These are phyloP conservation scores for Diutina scorzettiae DNA, from an alignment of 1,139 yeast species.

Conservation along the genomic window DNA sequence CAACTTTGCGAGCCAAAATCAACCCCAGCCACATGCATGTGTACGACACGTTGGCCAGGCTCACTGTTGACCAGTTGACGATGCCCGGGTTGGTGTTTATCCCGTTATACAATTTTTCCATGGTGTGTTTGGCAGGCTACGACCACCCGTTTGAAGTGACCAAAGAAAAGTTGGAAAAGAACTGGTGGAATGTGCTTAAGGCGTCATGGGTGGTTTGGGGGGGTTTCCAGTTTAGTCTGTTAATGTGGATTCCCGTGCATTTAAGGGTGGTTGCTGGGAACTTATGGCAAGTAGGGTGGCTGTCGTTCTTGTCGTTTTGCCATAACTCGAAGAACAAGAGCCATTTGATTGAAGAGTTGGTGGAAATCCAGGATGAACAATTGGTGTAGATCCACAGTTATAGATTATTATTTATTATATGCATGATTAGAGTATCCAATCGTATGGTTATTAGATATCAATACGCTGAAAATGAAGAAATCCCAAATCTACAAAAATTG, in stretches of 20 bases:
- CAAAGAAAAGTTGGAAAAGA: constrained; percentile 21
- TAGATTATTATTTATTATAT: background rate
- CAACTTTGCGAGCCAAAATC: constrained; percentile 9
- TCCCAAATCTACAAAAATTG: no score
- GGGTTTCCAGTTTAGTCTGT: constrained; percentile 26
- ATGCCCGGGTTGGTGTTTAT: constrained; percentile 27
- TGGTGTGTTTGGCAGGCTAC: constrained; percentile 27
- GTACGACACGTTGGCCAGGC: constrained; percentile 26
- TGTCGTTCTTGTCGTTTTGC: constrained; percentile 30
- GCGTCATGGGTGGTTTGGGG: constrained; percentile 39
- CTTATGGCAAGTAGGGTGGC: constrained; percentile 35
- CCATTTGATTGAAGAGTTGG: constrained; percentile 24
- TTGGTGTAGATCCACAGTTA: constrained; percentile 19
- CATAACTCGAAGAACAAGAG: constrained; percentile 32
- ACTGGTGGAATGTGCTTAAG: constrained; percentile 32
- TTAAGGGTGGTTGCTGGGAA: constrained; percentile 28
- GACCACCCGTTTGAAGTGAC: constrained; percentile 25
- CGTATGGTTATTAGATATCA: no score
- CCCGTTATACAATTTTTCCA: constrained; percentile 31
- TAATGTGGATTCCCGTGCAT: constrained; percentile 30
- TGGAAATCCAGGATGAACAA: constrained; percentile 26
- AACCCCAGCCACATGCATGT: constrained; percentile 11
- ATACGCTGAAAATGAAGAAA: no score
- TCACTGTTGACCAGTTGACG: constrained; percentile 25
- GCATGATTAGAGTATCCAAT: background rate